A percentile compares a stretch with the other conserved stretches of the same genome.
phyloP scores from a whole-genome alignment of 306 rosid species.

The Heteromeles arbutifolia region DNA sequence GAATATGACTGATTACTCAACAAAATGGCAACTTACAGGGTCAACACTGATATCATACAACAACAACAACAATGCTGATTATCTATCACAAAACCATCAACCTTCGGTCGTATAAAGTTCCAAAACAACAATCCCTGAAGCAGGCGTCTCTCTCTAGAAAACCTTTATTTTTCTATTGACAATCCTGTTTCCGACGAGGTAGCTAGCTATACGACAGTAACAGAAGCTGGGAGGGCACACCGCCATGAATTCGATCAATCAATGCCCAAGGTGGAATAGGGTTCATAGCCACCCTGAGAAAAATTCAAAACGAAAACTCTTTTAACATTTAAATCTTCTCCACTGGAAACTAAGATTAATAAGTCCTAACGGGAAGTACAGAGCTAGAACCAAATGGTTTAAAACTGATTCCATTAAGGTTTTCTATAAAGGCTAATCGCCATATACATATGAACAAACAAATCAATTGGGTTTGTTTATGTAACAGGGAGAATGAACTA shows the following conservation, averaged over 20 bases:
- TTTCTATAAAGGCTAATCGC: background rate
- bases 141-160: background rate
- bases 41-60: background rate
- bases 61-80: background rate
- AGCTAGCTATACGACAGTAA: background rate
- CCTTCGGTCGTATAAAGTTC: background rate
- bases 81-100: background rate
- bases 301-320: constrained; percentile 16
- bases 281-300: constrained; percentile 40
- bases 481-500: background rate
- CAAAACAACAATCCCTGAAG: background rate
- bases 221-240: constrained; percentile 13
- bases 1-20: background rate
- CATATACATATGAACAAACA: background rate
- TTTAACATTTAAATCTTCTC: constrained; percentile 2
- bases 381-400: background rate
- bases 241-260: constrained; percentile 26
- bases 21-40: background rate
- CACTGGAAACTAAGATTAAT: background rate
- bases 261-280: constrained; percentile 42
- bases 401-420: background rate
- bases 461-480: background rate
- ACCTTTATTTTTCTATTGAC: background rate
- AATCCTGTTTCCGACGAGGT: constrained; percentile 2
- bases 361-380: background rate